Evolutionary conservation across 1,284 basidiomycete species (phyloP).

Genomic region (Pascua sp.): DNA sequence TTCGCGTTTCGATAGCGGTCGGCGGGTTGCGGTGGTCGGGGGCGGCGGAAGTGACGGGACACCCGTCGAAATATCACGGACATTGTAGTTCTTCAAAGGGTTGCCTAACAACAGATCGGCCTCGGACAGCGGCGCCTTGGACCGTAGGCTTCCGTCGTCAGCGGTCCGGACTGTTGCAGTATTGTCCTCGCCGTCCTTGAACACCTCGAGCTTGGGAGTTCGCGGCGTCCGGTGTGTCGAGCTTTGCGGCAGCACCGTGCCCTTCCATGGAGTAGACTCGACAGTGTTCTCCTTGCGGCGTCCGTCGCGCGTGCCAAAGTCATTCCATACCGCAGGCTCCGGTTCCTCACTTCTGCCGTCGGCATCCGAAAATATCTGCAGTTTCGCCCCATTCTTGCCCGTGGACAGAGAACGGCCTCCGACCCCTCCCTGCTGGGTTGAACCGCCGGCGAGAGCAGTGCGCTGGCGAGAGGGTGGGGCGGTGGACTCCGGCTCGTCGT

Average conservation of each 20-base stretch:
- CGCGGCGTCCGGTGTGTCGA: conserved; percentile 35
- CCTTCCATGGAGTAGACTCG: conserved; percentile 52
- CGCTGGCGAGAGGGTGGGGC: neutral
- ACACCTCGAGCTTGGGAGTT: conserved; percentile 54
- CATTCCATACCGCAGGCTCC: conserved; percentile 48
- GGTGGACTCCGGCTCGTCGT: conserved; percentile 29
- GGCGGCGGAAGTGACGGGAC: conserved; percentile 17
- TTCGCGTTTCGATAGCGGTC: conserved; percentile 17
- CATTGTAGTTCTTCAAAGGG: conserved; percentile 56
- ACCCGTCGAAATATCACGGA: conserved; percentile 26
- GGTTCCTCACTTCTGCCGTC: conserved; percentile 14
- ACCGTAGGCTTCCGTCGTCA: conserved; percentile 22
- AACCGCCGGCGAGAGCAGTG: conserved; percentile 20
- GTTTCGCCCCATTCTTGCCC: conserved; percentile 45
- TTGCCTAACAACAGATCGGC: conserved; percentile 56
- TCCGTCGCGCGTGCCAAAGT: conserved; percentile 53
- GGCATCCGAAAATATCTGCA: conserved; percentile 51
- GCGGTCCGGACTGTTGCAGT: neutral
- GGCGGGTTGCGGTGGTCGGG: conserved; percentile 27
- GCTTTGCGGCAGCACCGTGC: conserved; percentile 51
- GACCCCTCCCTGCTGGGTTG: neutral
- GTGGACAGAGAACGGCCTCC: conserved; percentile 14
- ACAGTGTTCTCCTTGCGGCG: conserved; percentile 54
- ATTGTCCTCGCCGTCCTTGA: conserved; percentile 48
- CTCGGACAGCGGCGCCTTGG: conserved; percentile 43